Base-by-base conservation (phyloP, 139 green algal species). In the Chlorella sp. region DNA sequence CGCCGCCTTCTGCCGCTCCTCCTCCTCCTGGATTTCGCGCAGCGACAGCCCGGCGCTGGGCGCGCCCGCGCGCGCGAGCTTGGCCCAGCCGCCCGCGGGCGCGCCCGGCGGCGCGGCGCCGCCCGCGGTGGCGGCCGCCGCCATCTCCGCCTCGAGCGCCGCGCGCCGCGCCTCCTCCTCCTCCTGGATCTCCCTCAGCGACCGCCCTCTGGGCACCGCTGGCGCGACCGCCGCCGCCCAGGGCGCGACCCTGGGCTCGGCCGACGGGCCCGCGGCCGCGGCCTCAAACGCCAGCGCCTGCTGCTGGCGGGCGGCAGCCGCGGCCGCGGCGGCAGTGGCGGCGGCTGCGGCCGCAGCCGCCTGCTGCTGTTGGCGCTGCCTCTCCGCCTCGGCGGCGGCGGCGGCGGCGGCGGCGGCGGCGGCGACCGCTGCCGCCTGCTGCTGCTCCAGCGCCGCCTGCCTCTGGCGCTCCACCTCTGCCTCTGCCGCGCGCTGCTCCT, bases 181-280 rank as follows among this genome's bases (percentile, higher is more conserved):
- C 73, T 86, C 71, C 75, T 94, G 86, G 64, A 96, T 95, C 50
- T 95, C 87, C 1, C 78, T 42, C 41, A 96, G 86, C 15, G 86
- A 8, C 21, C n/a, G 15, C 59, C 59, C 59, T 45, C 2, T 1
- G 8, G 53, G 0, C 69, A 76, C 69, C 69, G 1, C 38, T 76
- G 70, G 77, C 45, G 82, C 71, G 6, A 73, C 83, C 29, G 80
- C 56, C 3, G 78, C 80, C 8, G 86, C 89, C 90, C 90, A 95
- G 23, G 90, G 89, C 9, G 84, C 90, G 33, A 63, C 42, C 73
- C 84, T 89, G 31, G 84, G 71, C 42, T 83, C 84, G 2, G 74
- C n/a, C n/a, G 59, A 12, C 46, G 61, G 46, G 41, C 19, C 12
- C 11, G 35, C 61, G n/a, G n/a, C n/a, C n/a, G n/a, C n/a, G n/a